Percentiles rank a stretch among this genome's conserved stretches.
Conservation (phyloP, 768 basidiomycete genomes). For the Pleurotus ostreatus region DNA sequence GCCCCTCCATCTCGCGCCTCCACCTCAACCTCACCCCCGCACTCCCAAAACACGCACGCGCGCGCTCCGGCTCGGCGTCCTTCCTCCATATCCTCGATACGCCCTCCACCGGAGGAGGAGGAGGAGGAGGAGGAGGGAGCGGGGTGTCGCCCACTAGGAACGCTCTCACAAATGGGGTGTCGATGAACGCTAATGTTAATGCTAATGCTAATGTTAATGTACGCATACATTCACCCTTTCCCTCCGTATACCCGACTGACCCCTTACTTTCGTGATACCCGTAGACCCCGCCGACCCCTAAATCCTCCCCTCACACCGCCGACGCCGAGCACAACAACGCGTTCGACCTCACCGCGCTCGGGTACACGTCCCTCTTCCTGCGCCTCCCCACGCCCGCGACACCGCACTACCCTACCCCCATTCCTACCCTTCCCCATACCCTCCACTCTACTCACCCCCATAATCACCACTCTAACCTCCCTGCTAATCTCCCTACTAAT, state of each 20-base stretch:
- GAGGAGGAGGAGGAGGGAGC: slow-evolving; percentile 11
- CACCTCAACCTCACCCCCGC: slow-evolving; percentile 1
- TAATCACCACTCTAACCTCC: too few relatives aligned
- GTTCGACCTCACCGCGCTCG: slow-evolving; percentile 51
- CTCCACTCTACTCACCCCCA: too few relatives aligned
- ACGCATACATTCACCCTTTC: too few relatives aligned
- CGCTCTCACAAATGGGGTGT: too few relatives aligned
- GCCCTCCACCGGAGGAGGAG: slow-evolving; percentile 26
- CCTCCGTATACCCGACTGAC: not conserved
- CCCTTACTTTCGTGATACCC: not conserved
- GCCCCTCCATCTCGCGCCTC: slow-evolving; percentile 20
- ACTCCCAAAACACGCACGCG: slow-evolving; percentile 14
- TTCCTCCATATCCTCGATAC: slow-evolving; percentile 43
- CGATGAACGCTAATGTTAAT: too few relatives aligned
- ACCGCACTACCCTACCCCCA: slow-evolving; percentile 26
- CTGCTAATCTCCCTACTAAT: too few relatives aligned
- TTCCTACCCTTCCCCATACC: too few relatives aligned
- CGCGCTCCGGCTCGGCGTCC: slow-evolving; percentile 34
- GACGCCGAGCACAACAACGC: slow-evolving; percentile 12
- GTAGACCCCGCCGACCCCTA: not conserved
- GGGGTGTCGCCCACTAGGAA: too few relatives aligned
- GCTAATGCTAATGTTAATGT: too few relatives aligned
- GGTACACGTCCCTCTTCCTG: slow-evolving; percentile 66
- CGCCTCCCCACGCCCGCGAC: slow-evolving; percentile 50
- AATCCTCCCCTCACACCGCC: slow-evolving; percentile 33